These are phyloP conservation scores for Podospora sp. DNA, from an alignment of 495 filamentous ascomycete species.

Conservation along the genomic window DNA sequence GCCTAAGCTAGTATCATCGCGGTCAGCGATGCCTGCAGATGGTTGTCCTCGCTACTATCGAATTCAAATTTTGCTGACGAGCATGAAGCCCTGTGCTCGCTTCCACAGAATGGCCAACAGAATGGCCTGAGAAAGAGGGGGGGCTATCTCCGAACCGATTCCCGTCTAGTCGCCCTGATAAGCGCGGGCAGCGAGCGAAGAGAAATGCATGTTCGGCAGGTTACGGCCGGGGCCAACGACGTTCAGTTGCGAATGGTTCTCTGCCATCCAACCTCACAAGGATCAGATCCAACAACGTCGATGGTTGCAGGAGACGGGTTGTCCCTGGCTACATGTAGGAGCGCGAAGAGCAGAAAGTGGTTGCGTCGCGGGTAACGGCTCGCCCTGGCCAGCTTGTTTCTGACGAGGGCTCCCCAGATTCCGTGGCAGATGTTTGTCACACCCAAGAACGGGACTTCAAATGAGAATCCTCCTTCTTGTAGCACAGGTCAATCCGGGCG, in stretches of 20 bases:
- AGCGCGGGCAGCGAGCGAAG: not conserved
- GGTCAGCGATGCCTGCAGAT: not conserved
- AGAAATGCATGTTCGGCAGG: no score
- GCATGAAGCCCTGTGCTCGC: not conserved
- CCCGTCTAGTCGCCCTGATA: not conserved
- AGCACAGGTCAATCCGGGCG: constrained; percentile 6
- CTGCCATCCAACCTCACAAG: not conserved
- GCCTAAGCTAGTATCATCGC: not conserved
- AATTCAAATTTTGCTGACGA: not conserved
- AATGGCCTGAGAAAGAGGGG: not conserved
- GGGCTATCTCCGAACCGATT: not conserved
- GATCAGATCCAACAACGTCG: not conserved
- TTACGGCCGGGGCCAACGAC: not conserved
- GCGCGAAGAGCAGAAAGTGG: constrained; percentile 1
- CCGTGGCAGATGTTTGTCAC: constrained; percentile 19
- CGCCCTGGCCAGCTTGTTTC: not conserved
- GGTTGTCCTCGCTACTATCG: not conserved
- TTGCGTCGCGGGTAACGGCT: constrained; percentile 8
- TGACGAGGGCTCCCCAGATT: constrained; percentile 7
- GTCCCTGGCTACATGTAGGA: not conserved
- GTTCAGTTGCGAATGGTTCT: not conserved
- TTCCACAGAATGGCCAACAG: not conserved
- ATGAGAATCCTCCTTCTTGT: not conserved
- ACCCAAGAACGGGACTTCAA: constrained; percentile 11
- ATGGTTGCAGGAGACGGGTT: not conserved